Base-by-base conservation (phyloP, 1,139 yeast species). In the Zygosaccharomyces sapae region DNA sequence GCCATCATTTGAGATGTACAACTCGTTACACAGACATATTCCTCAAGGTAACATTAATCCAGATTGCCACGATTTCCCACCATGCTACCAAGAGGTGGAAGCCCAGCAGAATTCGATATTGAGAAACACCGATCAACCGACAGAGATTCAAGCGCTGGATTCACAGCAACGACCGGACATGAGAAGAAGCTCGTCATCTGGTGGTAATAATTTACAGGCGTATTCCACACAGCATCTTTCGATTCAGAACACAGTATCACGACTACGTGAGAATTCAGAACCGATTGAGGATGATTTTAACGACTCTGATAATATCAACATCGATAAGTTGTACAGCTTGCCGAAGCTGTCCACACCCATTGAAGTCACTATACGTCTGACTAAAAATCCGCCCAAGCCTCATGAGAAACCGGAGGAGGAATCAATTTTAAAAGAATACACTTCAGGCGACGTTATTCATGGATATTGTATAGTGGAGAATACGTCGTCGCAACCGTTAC, bases 371-470 rank as follows among this genome's bases (percentile, higher is more conserved):
- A 61, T 71, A 2, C 56, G 58, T 37, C 55, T 73, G 6, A 72
- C 75, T 1, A 70, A 68, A 49, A 49, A 57, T 20, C 63, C 63
- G 1, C 70, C 73, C 2, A 53, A 49, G 29, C 57, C 65, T 1
- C 62, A 63, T 16, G 51, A 56, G 18, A 43, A 49, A 5, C 53
- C 59, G 4, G 65, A 65, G 33, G 57, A 61, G 24, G 76, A 73
- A 49, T 62, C 69, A 0, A 54, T 64, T 43, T 54, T 72, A 24
- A 68, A 70, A 47, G 81, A 76, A 52, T 79, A 72, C 54, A 73
- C 73, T n/a, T 76, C 79, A 10, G 81, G 82, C 8, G 83, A 79
- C 53, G 60, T 68, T 9, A 67, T 80, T 12, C 69, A 73, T 49
- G 86, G 86, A 0, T 76, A 71, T 55, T 68, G 77, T 12, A 65